Base-by-base conservation (phyloP, 2,329 filamentous ascomycete genomes). In the Chaetomiaceae sp. region DNA sequence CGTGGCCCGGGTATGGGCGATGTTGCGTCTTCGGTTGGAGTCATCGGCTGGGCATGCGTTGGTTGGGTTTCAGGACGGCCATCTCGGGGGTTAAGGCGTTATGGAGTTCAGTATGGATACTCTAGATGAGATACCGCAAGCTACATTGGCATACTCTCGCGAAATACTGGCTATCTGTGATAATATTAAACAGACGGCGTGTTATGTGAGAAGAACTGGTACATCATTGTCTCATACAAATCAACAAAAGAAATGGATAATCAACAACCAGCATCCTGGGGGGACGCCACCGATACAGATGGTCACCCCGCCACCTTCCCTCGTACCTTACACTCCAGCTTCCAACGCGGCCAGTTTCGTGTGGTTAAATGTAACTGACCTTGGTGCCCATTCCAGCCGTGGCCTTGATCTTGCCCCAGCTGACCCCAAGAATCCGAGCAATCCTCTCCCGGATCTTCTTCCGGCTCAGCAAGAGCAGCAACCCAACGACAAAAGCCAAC, bases 331-430 rank as follows among this genome's bases (percentile, higher is more conserved):
- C 33, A 34, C 20, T 32, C 12, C 20, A 20, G 41, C 40, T 45
- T 11, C 10, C 15, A 6, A 36, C 34, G 36, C 22, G 20, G 22
- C 38, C 45, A 36, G 4, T 19, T 22, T 5, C 9, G 22, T 14
- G 34, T 29, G 29, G 14, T 36, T 68, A 97, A 50, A 98, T 94
- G 69, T 97, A 97, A 64, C 86, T 95, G 60, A 97, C 90, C 71
- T 96, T 97, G 53, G 94, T 86, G 2, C 91, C 93, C 91, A 97
- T 97, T 2, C 90, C 90, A 4, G 91, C 83, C 0, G 93, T 97
- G 37, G 81, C 76, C 62, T 79, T 81, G 33, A 95, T 70, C 69
- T 95, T 96, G 45, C 79, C 77, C 88, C 88, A 95, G 9, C 81
- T 81, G 22, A 76, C 72, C 32, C 76, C 78, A 35, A 94, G 61